Evolutionary conservation across 768 basidiomycete species (phyloP).

Genomic region (Asterophora parasitica): DNA sequence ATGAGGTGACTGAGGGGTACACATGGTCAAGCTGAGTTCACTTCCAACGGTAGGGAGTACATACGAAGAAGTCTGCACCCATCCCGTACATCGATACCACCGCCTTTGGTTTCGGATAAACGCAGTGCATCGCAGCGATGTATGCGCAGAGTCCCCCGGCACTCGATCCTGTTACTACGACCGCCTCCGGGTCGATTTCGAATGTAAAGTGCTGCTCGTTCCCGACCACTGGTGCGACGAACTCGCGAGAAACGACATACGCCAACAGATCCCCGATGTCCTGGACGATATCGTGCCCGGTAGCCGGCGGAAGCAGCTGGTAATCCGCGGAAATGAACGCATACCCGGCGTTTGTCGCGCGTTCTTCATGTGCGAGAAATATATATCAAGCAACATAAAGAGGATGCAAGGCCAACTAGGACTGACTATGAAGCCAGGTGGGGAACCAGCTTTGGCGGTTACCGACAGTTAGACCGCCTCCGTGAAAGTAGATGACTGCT

Average conservation of each 20-base stretch:
- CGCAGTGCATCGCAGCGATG: slow-evolving; percentile 49
- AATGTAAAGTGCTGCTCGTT: slow-evolving; percentile 13
- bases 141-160: slow-evolving; percentile 64
- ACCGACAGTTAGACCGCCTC: slow-evolving; percentile 60
- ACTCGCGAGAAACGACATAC: slow-evolving; percentile 32
- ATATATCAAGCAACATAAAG: slow-evolving; percentile 9
- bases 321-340: slow-evolving; percentile 64
- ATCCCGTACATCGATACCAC: slow-evolving; percentile 57
- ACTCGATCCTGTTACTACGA: slow-evolving; percentile 54
- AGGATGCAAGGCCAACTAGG: slow-evolving; percentile 1
- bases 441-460: slow-evolving; percentile 61
- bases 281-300: slow-evolving; percentile 50
- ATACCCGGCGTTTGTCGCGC: slow-evolving; percentile 41
- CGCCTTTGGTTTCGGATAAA: slow-evolving; percentile 45
- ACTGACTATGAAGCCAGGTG: slow-evolving; percentile 54
- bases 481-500: slow-evolving; percentile 41
- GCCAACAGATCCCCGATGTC: slow-evolving; percentile 55
- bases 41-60: slow-evolving; percentile 9
- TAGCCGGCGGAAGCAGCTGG: slow-evolving; percentile 48
- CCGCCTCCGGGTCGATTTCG: slow-evolving; percentile 36
- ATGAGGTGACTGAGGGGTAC: slow-evolving; percentile 37
- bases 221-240: slow-evolving; percentile 7
- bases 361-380: slow-evolving; percentile 32
- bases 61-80: slow-evolving; percentile 55
- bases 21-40: no score